phyloP scores from a whole-genome alignment of 176 grass and related monocot species.

The Carex parvula region DNA sequence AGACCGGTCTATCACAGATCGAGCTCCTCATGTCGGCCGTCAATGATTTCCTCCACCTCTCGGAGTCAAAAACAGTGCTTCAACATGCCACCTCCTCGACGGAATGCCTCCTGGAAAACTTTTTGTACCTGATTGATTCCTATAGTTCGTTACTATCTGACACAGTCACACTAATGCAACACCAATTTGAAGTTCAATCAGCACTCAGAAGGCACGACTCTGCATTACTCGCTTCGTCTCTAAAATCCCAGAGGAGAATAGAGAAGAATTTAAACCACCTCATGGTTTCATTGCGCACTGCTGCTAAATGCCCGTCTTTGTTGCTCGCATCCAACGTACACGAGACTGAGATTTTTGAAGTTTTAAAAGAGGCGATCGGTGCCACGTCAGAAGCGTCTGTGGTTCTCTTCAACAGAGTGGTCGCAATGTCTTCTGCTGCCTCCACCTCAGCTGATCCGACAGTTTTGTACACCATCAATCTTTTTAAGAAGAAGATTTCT shows the following conservation, averaged over 20 bases:
- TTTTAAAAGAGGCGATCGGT: constrained; percentile 39
- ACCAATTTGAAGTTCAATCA: constrained; percentile 40
- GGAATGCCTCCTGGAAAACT: constrained; percentile 57
- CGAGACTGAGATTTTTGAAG: constrained; percentile 36
- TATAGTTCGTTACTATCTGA: constrained; percentile 48
- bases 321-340: not conserved
- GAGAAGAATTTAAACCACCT: constrained; percentile 44
- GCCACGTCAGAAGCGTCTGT: constrained; percentile 29
- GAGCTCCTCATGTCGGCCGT: constrained; percentile 47
- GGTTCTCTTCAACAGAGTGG: constrained; percentile 37
- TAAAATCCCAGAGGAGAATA: constrained; percentile 38
- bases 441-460: constrained; percentile 19
- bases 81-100: constrained; percentile 13
- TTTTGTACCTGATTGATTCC: constrained; percentile 61
- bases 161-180: constrained; percentile 34
- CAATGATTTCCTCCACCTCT: constrained; percentile 43
- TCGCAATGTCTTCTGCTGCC: constrained; percentile 28
- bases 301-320: not conserved
- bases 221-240: constrained; percentile 26
- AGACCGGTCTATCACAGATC: constrained; percentile 37
- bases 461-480: constrained; percentile 23
- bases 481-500: constrained; percentile 24
- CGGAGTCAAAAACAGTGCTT: constrained; percentile 30
- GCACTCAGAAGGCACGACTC: constrained; percentile 47
- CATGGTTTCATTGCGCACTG: not conserved